Evolutionary conservation across 108 stramenopile species (phyloP).

Genomic region (Conticribra weissflogii): DNA sequence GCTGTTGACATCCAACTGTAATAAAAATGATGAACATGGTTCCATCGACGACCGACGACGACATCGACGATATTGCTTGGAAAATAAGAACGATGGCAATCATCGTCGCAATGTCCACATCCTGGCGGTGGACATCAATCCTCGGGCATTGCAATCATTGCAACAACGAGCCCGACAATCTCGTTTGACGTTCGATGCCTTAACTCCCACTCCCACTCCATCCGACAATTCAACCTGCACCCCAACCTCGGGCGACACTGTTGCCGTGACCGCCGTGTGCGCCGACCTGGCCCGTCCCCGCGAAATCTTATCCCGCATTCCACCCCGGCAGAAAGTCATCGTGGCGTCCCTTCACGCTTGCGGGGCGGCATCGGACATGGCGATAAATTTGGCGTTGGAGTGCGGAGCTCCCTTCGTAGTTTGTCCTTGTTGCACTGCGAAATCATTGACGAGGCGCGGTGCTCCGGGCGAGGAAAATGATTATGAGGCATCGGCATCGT

Average conservation of each 20-base stretch:
- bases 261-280: slow-evolving; percentile 17
- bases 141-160: slow-evolving; percentile 18
- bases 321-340: slow-evolving; percentile 25
- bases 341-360: slow-evolving; percentile 48
- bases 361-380: slow-evolving; percentile 50
- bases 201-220: neutral
- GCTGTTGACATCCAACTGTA: slow-evolving; percentile 1
- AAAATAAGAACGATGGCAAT: too few relatives aligned
- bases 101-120: slow-evolving; percentile 23
- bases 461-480: neutral
- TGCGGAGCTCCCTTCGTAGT: slow-evolving; percentile 44
- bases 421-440: slow-evolving; percentile 51
- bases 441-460: slow-evolving; percentile 33
- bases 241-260: neutral
- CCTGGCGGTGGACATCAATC: slow-evolving; percentile 44
- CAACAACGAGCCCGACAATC: slow-evolving; percentile 9
- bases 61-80: neutral
- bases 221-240: neutral
- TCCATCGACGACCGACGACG: neutral
- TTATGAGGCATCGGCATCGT: slow-evolving; percentile 24
- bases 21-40: neutral
- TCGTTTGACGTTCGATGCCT: neutral
- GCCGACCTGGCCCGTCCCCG: slow-evolving; percentile 40
- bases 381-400: slow-evolving; percentile 38
- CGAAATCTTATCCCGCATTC: slow-evolving; percentile 24